Evolutionary conservation across 2,329 filamentous ascomycete genomes (phyloP), one percentile per base, ranked within the genome.

Genomic region (Pezicula radicicola): DNA sequence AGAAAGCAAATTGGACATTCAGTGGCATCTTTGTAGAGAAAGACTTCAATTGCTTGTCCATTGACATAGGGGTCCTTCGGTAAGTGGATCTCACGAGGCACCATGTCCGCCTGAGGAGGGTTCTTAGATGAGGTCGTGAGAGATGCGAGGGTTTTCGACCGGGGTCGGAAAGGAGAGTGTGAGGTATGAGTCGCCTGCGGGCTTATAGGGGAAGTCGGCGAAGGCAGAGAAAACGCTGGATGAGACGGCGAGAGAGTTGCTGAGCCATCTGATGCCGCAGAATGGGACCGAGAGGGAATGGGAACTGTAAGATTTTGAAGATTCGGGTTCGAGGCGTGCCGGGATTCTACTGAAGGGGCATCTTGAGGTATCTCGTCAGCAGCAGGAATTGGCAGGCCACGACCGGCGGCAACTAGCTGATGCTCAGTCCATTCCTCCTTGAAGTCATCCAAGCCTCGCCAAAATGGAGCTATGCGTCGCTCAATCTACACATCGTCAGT

Each of bases 1-100:
- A 97, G 77, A 68, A 97, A 96, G 74, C 94, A 99, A 56, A 99
- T 96, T 5, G 94, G 93, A 63, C 94, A 99, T 67, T 99, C 94
- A 6, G 77, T 74, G 3, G 91, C 87, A 60, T 96, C 85, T 68
- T 96, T 96, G 76, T 99, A 99, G 1, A 99, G 75, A 59, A 90
- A 93, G 1, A 92, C 93, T 70, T 97, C 94, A 43, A 97, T 78
- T 1, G 89, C 88, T 61, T 96, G 91, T n/a, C 94, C 93, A 61
- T 97, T 96, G 42, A 97, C 89, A 62, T 88, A 93, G 0, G 89
- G 89, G 60, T 97, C 91, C 55, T 85, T 79, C 0, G 91, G 87
- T 3, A 97, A 75, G 53, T 84, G 77, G n/a, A 92, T 74, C 71
- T 97, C 93, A 57, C 88, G 86, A 1, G 89, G 89, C 0, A 77